Evolutionary conservation across 208 protist genomes (phyloP).

Genomic region (Lotmaria passim): DNA sequence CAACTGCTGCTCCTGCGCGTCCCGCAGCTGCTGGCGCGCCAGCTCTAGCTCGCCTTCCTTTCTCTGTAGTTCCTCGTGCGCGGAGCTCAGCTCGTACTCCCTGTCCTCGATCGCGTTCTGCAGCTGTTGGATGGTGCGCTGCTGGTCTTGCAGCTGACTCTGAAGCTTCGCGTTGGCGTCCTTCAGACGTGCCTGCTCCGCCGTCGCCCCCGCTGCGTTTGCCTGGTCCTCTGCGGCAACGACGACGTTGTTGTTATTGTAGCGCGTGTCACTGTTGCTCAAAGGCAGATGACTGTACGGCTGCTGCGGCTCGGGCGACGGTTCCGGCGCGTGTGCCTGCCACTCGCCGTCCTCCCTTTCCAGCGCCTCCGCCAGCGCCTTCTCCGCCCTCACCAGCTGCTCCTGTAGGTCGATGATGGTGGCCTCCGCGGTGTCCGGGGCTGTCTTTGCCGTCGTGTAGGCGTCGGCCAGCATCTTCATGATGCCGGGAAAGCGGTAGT

Average conservation of each 20-base stretch:
- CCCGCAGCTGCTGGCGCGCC: not conserved
- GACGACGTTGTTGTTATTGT: not conserved
- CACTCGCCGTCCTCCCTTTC: conserved; percentile 17
- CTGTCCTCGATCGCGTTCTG: conserved; percentile 15
- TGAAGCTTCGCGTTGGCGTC: conserved; percentile 36
- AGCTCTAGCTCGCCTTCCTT: conserved; percentile 10
- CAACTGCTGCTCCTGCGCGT: conserved; percentile 6
- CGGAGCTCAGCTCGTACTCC: conserved; percentile 5
- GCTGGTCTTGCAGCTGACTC: conserved; percentile 29
- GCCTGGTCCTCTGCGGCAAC: not conserved
- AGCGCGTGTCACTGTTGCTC: too few species aligned
- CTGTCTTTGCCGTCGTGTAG: conserved; percentile 33
- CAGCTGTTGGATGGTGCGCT: conserved; percentile 21
- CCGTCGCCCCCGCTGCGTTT: not conserved
- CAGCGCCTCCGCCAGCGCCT: conserved; percentile 34
- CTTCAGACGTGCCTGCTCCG: conserved; percentile 31
- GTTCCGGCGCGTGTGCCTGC: conserved; percentile 13
- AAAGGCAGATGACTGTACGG: not conserved
- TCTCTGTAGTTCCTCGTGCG: not conserved
- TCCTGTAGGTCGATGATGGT: conserved; percentile 37
- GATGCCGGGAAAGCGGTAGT: conserved; percentile 48
- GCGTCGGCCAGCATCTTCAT: conserved; percentile 40
- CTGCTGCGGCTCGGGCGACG: conserved; percentile 32
- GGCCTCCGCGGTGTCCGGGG: conserved; percentile 48
- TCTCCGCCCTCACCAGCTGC: conserved; percentile 42